Evolutionary conservation across 495 filamentous ascomycete genomes (phyloP), one percentile per base, ranked within the genome.

Genomic region (Aspergillus hancockii): DNA sequence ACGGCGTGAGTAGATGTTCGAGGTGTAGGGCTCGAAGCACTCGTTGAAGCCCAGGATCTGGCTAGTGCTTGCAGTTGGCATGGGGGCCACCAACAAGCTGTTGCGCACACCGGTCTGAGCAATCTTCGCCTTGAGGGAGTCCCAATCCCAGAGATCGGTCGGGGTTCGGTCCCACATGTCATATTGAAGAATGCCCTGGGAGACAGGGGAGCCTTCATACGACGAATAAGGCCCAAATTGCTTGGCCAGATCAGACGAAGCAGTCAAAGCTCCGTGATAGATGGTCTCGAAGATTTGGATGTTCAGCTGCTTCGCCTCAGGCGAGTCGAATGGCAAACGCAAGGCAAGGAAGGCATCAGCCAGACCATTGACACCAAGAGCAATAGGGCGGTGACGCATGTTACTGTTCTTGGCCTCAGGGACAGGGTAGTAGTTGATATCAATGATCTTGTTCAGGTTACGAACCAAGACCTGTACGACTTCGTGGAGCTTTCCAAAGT

Each of bases 231-330:
- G 63, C 23, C 95, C 95, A 36, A 88, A 73, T 55, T 89, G 76
- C 81, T 90, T 89, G 59, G 94, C 91, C 54, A 98, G 73, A 19
- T 96, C 85, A 63, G 87, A 86, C 6, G 94, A 98, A 22, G 91
- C 88, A 41, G 92, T 96, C 56, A 98, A 79, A 58, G 91, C 92
- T 71, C 87, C 94, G 72, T 98, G 94, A 79, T 98, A 98, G 77
- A 98, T 97, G 41, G 94, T 98, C 84, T 98, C 94, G 67, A 98
- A 98, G 71, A 98, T 97, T 75, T 98, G 92, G 66, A 88, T 93
- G 83, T 98, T 98, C 66, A 98, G 84, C 68, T 93, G 84, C 63
- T 88, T 88, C 45, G 94, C 94, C 78, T 97, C 90, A 18, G 90
- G 83, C 0, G 95, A 98, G 70, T 98, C 94, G 71, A 98, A 98